Conservation (phyloP, 192 early-diverging fungal genomes). For the Fimicolochytrium jonesii region DNA sequence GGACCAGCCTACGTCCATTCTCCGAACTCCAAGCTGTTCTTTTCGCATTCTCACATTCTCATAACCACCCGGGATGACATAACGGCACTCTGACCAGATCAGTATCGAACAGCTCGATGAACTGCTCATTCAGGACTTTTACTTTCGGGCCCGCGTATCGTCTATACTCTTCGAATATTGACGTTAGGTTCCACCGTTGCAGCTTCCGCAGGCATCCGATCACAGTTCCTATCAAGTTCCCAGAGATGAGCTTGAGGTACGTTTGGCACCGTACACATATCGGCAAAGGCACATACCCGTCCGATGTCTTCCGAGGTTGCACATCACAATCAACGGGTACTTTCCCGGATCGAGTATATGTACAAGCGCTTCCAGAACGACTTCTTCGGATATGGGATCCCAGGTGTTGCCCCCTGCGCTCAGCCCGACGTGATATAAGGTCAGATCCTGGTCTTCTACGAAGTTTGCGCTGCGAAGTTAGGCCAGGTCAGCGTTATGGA, state of each 20-base stretch:
- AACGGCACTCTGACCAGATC: conserved; percentile 84
- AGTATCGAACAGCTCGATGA: conserved; percentile 84
- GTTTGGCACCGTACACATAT: background rate
- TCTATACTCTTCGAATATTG: conserved; percentile 98
- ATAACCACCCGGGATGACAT: conserved; percentile 73
- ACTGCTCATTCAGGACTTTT: conserved; percentile 55
- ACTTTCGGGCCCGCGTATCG: conserved; percentile 96
- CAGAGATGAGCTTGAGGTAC: background rate
- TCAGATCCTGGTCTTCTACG: conserved; percentile 97
- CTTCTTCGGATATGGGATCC: conserved; percentile 98
- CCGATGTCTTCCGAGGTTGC: conserved; percentile 94
- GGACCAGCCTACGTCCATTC: no score
- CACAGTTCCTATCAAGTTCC: conserved; percentile 69
- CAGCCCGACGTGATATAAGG: conserved; percentile 80
- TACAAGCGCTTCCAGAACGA: conserved; percentile 85
- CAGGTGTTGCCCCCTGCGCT: conserved; percentile 82
- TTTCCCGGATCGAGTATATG: conserved; percentile 80
- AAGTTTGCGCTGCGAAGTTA: no score
- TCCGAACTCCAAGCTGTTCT: no score
- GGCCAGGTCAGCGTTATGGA: no score
- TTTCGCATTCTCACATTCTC: no score
- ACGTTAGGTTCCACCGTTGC: conserved; percentile 96
- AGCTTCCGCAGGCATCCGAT: conserved; percentile 97
- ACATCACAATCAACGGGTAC: conserved; percentile 98
- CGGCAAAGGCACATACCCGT: conserved; percentile 58